Percentiles rank a stretch among this genome's conserved stretches.
Conservation (phyloP, 2,329 filamentous ascomycete species). For the Dryadomyces sulphureus region DNA sequence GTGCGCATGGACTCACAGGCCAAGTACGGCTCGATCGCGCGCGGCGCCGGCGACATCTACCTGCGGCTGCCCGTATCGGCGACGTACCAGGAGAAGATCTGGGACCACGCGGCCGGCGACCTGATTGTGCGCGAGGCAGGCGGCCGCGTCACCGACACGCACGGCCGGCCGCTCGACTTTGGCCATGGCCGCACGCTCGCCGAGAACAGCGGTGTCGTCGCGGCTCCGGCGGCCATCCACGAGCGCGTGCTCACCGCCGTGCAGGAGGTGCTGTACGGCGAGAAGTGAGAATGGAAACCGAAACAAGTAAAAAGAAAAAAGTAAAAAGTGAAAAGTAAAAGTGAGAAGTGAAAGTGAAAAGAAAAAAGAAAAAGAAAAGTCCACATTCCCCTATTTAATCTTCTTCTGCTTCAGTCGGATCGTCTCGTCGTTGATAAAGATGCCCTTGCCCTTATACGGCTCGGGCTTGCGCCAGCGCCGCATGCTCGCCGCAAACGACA, state of each 20-base stretch:
- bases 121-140: constrained; percentile 90
- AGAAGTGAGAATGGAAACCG: constrained; percentile 13
- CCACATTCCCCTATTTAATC: constrained; percentile 51
- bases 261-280: constrained; percentile 70
- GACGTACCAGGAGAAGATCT: constrained; percentile 97
- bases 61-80: constrained; percentile 66
- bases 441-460: constrained; percentile 98
- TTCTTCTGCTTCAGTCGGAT: constrained; percentile 98
- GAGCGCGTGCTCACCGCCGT: constrained; percentile 65
- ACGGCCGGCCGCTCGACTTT: constrained; percentile 78
- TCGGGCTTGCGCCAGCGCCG: constrained; percentile 81
- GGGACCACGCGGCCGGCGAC: constrained; percentile 95
- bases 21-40: constrained; percentile 90
- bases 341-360: not conserved
- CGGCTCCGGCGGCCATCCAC: constrained; percentile 66
- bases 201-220: constrained; percentile 87
- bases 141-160: constrained; percentile 78
- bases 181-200: constrained; percentile 70
- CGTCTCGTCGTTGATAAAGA: constrained; percentile 94
- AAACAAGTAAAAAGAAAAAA: constrained; percentile 9
- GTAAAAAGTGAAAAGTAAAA: constrained; percentile 3
- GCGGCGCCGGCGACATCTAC: constrained; percentile 90
- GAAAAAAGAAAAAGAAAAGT: not conserved
- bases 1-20: constrained; percentile 97
- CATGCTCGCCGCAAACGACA: constrained; percentile 82